Percentiles rank a stretch among this genome's conserved stretches.
Conservation (phyloP, 371 early-diverging fungal genomes). For the Syncephalastrum racemosum region DNA sequence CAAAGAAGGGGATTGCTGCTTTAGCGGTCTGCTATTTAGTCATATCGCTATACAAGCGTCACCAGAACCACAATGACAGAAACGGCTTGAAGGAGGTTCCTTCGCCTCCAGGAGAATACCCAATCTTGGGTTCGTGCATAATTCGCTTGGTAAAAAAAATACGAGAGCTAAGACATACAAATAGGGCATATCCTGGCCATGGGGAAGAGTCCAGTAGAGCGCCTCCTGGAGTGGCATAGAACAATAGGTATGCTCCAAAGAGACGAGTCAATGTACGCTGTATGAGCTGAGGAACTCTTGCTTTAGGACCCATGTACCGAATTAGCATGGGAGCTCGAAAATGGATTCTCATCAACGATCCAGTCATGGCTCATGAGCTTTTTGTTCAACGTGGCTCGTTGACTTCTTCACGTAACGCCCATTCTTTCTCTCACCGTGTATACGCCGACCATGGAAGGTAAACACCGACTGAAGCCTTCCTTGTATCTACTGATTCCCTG, state of each 20-base stretch:
- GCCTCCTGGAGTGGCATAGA: slow-evolving; percentile 13
- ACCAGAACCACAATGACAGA: too few species aligned
- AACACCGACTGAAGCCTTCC: too few species aligned
- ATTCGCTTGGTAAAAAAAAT: not conserved
- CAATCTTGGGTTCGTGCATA: slow-evolving; percentile 2
- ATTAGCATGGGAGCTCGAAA: slow-evolving; percentile 17
- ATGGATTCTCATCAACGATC: slow-evolving; percentile 18
- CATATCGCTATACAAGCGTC: too few species aligned
- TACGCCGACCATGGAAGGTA: slow-evolving; percentile 22
- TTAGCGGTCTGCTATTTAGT: too few species aligned
- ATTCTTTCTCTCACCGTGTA: slow-evolving; percentile 12
- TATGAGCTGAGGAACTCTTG: not conserved
- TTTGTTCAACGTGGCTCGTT: slow-evolving; percentile 12
- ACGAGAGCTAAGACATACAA: not conserved
- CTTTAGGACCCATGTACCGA: slow-evolving; percentile 13
- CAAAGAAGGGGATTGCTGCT: too few species aligned
- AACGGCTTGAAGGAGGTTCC: slow-evolving; percentile 9
- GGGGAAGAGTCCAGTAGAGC: slow-evolving; percentile 10
- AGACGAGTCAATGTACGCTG: not conserved
- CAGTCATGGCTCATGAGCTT: slow-evolving; percentile 20
- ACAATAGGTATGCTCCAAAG: slow-evolving; percentile 2
- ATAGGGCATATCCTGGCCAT: slow-evolving; percentile 9
- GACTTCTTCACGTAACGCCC: slow-evolving; percentile 14
- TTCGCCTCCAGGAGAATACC: slow-evolving; percentile 5
- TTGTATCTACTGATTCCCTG: not conserved